A percentile compares a stretch with the other conserved stretches of the same genome.
Conservation (phyloP, 441 rosid species). For the Populus trichocarpa region DNA sequence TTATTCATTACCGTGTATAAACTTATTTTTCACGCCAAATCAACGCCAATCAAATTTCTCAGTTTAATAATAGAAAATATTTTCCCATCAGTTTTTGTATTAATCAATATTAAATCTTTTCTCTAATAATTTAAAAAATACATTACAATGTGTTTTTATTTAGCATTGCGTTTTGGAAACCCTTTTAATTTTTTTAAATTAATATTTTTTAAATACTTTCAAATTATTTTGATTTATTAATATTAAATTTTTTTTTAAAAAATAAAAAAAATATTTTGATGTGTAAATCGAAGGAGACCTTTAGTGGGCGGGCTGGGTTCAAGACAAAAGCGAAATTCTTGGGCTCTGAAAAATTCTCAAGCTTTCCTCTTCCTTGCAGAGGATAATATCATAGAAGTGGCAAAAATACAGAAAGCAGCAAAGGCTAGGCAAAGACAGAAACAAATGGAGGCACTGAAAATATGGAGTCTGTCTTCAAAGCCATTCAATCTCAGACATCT, state of each 20-base stretch:
- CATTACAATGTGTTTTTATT: background rate
- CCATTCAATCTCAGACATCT: slow-evolving; percentile 59
- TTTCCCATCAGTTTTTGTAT: background rate
- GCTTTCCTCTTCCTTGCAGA: background rate
- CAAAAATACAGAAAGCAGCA: background rate
- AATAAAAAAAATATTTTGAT: too few relatives aligned
- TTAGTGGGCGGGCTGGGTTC: background rate
- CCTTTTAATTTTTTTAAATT: too few relatives aligned
- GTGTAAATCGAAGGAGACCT: background rate
- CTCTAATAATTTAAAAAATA: too few relatives aligned
- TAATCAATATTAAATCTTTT: too few relatives aligned
- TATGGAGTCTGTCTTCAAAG: slow-evolving; percentile 50
- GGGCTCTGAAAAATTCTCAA: background rate
- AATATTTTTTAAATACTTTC: too few relatives aligned
- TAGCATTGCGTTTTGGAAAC: too few relatives aligned
- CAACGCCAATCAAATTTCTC: background rate
- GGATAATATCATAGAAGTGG: background rate
- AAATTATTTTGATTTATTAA: too few relatives aligned
- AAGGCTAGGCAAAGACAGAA: background rate
- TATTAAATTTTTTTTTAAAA: too few relatives aligned
- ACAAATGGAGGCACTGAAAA: slow-evolving; percentile 39
- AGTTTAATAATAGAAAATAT: background rate
- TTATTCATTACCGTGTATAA: too few relatives aligned
- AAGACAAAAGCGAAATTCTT: too few relatives aligned
- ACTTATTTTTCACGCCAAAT: too few relatives aligned